phyloP scores from a whole-genome alignment of 352 stramenopile genomes.

The Globisporangium viniferum region DNA sequence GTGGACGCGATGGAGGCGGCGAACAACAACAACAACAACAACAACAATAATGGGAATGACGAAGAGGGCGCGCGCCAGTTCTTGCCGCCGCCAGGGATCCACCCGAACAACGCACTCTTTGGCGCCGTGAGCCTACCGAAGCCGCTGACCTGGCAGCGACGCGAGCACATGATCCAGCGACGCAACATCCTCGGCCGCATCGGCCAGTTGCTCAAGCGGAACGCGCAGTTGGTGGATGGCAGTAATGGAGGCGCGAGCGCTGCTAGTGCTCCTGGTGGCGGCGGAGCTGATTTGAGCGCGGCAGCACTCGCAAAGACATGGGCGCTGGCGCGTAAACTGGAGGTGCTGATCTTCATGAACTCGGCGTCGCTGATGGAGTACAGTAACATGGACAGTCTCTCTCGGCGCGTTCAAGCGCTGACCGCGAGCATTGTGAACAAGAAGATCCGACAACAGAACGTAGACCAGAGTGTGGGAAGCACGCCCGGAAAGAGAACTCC shows the following conservation, averaged over 20 bases:
- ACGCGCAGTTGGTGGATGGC: slow-evolving; percentile 37
- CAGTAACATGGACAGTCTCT: slow-evolving; percentile 72
- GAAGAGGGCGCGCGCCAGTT: slow-evolving; percentile 21
- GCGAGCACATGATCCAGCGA: slow-evolving; percentile 66
- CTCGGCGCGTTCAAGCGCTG: slow-evolving; percentile 74
- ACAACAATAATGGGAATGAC: background rate
- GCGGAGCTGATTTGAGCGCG: background rate
- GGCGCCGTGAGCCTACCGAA: slow-evolving; percentile 57
- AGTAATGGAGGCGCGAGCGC: slow-evolving; percentile 1
- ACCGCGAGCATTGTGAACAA: slow-evolving; percentile 83
- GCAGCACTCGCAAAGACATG: slow-evolving; percentile 49
- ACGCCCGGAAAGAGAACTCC: background rate
- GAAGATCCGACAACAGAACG: slow-evolving; percentile 63
- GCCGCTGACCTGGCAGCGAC: slow-evolving; percentile 80
- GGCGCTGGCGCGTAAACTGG: slow-evolving; percentile 75
- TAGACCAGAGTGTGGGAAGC: slow-evolving; percentile 2
- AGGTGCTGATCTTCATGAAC: slow-evolving; percentile 82
- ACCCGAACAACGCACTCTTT: slow-evolving; percentile 80
- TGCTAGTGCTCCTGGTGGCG: background rate
- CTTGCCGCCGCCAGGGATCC: slow-evolving; percentile 52
- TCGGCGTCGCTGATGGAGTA: slow-evolving; percentile 82
- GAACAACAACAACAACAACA: background rate
- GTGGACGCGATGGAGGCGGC: background rate
- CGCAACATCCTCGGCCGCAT: slow-evolving; percentile 67
- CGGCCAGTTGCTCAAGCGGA: slow-evolving; percentile 54